Evolutionary conservation across 768 basidiomycete species (phyloP).

Genomic region (Lepiota brunneoincarnata): DNA sequence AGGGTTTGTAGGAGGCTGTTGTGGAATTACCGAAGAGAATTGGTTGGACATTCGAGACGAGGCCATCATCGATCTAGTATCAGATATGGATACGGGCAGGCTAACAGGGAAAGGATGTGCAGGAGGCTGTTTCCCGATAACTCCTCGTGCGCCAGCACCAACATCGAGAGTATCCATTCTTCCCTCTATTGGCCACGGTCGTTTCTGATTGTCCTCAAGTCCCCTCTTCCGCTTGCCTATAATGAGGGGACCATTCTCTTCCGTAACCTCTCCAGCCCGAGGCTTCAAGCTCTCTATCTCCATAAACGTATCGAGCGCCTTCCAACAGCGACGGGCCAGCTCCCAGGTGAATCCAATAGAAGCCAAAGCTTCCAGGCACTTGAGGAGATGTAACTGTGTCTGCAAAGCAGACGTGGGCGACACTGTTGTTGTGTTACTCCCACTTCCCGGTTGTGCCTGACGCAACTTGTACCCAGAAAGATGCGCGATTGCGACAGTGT

Average conservation of each 20-base stretch:
- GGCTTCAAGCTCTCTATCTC: constrained; percentile 20
- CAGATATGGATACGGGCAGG: background rate
- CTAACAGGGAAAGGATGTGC: background rate
- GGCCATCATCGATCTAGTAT: background rate
- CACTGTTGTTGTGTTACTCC: background rate
- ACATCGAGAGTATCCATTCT: background rate
- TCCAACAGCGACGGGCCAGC: constrained; percentile 24
- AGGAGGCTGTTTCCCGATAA: background rate
- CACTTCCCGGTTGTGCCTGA: constrained; percentile 11
- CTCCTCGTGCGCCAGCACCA: background rate
- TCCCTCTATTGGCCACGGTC: constrained; percentile 3
- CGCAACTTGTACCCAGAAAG: constrained; percentile 15
- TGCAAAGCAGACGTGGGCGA: constrained; percentile 21
- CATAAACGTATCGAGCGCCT: constrained; percentile 24
- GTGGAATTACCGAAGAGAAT: background rate
- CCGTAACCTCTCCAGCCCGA: background rate
- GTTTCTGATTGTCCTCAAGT: constrained; percentile 1
- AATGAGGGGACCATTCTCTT: constrained; percentile 1
- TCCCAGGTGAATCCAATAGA: constrained; percentile 26
- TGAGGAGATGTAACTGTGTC: constrained; percentile 25
- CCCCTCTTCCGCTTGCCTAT: constrained; percentile 12
- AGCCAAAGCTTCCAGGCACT: constrained; percentile 26
- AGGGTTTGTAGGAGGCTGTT: background rate
- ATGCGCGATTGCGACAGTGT: constrained; percentile 19
- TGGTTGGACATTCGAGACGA: background rate